A percentile compares a stretch with the other conserved stretches of the same genome.
Evolutionary conservation across 768 basidiomycete species (phyloP).

Genomic region (Rubroboletus satanas): DNA sequence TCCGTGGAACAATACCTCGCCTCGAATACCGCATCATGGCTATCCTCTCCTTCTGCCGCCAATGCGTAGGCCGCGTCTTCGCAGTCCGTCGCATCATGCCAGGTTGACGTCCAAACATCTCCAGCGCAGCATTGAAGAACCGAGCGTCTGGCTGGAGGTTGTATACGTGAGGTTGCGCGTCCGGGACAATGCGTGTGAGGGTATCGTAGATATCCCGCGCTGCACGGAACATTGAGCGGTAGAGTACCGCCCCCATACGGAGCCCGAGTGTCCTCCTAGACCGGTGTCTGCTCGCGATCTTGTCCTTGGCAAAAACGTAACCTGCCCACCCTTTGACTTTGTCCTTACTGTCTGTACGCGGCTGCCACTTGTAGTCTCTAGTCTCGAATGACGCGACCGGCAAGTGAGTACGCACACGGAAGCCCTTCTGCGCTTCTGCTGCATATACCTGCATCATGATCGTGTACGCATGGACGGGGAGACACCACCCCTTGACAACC

Average conservation of each 20-base stretch:
- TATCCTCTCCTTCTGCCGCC: slow-evolving; percentile 29
- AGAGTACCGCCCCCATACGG: slow-evolving; percentile 31
- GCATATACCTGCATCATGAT: slow-evolving; percentile 64
- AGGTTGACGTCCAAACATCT: slow-evolving; percentile 36
- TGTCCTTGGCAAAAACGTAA: slow-evolving; percentile 26
- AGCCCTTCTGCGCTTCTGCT: slow-evolving; percentile 36
- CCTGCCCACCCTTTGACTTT: slow-evolving; percentile 36
- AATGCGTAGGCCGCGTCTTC: slow-evolving; percentile 20
- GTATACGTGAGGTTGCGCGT: slow-evolving; percentile 28
- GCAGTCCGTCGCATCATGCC: slow-evolving; percentile 16
- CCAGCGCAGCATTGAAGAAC: slow-evolving; percentile 63
- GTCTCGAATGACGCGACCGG: background rate
- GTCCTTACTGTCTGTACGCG: slow-evolving; percentile 10
- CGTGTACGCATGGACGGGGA: slow-evolving; percentile 68
- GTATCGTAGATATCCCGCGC: slow-evolving; percentile 27
- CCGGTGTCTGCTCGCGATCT: slow-evolving; percentile 17
- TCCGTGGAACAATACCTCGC: slow-evolving; percentile 21
- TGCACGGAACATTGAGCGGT: slow-evolving; percentile 35
- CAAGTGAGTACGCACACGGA: slow-evolving; percentile 12
- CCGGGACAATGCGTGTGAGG: slow-evolving; percentile 19
- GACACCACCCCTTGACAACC: slow-evolving; percentile 50
- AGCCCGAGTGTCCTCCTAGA: slow-evolving; percentile 29
- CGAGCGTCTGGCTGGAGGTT: slow-evolving; percentile 53
- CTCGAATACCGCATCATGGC: slow-evolving; percentile 28
- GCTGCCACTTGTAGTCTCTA: slow-evolving; percentile 16